A percentile compares a stretch with the other conserved stretches of the same genome.
Conservation (phyloP, 148 eudicot species). For the Beta vulgaris region DNA sequence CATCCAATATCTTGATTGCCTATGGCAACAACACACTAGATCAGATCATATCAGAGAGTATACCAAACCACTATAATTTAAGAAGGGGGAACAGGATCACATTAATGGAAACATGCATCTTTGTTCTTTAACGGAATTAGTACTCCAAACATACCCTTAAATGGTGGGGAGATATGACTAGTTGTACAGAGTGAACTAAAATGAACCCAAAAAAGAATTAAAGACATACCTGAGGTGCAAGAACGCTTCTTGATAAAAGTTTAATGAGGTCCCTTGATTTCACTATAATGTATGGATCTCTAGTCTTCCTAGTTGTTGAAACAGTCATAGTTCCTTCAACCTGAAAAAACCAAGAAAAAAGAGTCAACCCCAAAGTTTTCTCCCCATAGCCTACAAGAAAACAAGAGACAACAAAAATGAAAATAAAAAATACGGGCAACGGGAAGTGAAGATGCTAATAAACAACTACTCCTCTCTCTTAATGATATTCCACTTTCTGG, state of each 20-base stretch:
- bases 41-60: background rate
- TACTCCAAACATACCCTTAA: background rate
- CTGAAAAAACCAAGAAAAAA: constrained; percentile 37
- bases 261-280: constrained; percentile 91
- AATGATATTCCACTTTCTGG: no score
- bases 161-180: background rate
- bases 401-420: no score
- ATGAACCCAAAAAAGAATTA: background rate
- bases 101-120: background rate
- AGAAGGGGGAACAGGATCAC: background rate
- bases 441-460: background rate
- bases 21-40: constrained; percentile 27
- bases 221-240: constrained; percentile 75
- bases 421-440: no score
- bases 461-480: background rate
- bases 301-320: constrained; percentile 81
- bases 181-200: background rate
- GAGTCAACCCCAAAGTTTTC: background rate
- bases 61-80: background rate
- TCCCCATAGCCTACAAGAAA: background rate
- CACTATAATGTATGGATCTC: constrained; percentile 79
- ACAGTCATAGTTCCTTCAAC: constrained; percentile 93
- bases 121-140: background rate
- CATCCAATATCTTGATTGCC: constrained; percentile 86
- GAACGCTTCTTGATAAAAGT: constrained; percentile 92